A percentile compares a stretch with the other conserved stretches of the same genome.
These are phyloP conservation scores for Aspergillus japonicus DNA, from an alignment of 2,329 filamentous ascomycete genomes.

Conservation along the genomic window DNA sequence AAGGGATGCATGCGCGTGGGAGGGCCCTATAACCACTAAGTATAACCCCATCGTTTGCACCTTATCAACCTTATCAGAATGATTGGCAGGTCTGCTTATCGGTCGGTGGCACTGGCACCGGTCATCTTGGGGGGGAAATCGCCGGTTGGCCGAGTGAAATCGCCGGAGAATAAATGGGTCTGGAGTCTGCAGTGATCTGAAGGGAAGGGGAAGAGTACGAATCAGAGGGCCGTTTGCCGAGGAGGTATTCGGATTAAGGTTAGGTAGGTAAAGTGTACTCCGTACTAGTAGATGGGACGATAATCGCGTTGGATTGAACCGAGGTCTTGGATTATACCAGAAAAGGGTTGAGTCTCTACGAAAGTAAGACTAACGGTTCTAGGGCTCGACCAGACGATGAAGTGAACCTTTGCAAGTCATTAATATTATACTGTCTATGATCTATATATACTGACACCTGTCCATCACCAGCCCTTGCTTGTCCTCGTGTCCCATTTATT, in stretches of 20 bases:
- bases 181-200: neutral
- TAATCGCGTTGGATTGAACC: neutral
- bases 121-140: neutral
- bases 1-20: neutral
- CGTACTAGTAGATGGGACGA: neutral
- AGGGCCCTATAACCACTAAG: too few relatives aligned
- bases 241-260: neutral
- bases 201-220: too few relatives aligned
- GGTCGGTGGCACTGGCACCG: neutral
- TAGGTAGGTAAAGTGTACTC: too few relatives aligned
- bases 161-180: neutral
- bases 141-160: constrained; percentile 4
- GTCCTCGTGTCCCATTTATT: constrained; percentile 13
- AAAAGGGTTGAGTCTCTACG: neutral
- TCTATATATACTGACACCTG: constrained; percentile 17
- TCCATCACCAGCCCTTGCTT: constrained; percentile 8
- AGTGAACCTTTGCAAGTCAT: neutral
- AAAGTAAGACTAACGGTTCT: too few relatives aligned
- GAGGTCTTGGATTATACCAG: neutral
- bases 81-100: neutral
- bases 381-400: neutral
- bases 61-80: neutral
- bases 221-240: too few relatives aligned
- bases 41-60: neutral
- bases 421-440: constrained; percentile 18